These are phyloP conservation scores for Aspergillus nidulans DNA, from an alignment of 495 filamentous ascomycete species.

Conservation along the genomic window DNA sequence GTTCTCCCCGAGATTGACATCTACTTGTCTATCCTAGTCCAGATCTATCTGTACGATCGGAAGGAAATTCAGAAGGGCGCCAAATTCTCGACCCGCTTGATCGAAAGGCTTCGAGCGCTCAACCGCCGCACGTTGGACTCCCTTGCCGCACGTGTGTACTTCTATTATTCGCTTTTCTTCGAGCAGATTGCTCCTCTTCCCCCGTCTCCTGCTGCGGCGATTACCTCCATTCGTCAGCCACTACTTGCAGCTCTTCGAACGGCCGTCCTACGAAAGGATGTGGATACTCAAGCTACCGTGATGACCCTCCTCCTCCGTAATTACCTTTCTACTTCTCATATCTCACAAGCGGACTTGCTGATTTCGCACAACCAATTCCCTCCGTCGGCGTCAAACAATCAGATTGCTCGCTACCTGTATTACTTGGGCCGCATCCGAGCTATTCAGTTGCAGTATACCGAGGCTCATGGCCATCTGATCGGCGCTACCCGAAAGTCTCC, in stretches of 20 bases:
- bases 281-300: conserved; percentile 91
- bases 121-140: conserved; percentile 94
- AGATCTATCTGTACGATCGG: conserved; percentile 84
- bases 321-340: conserved; percentile 93
- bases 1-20: conserved; percentile 85
- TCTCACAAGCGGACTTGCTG: conserved; percentile 91
- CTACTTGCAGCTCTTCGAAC: conserved; percentile 87
- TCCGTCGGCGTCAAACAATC: conserved; percentile 88
- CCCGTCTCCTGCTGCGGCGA: conserved; percentile 77
- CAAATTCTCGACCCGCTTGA: conserved; percentile 74
- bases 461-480: conserved; percentile 90
- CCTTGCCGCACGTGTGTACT: conserved; percentile 91
- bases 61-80: conserved; percentile 74
- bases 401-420: conserved; percentile 93
- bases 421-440: conserved; percentile 94
- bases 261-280: conserved; percentile 89
- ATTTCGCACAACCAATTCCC: conserved; percentile 95
- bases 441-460: conserved; percentile 92
- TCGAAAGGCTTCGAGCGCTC: conserved; percentile 76
- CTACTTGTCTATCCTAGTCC: conserved; percentile 82
- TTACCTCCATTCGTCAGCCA: conserved; percentile 79
- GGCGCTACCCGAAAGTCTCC: conserved; percentile 93
- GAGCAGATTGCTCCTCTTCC: conserved; percentile 83
- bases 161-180: conserved; percentile 92
- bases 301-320: conserved; percentile 93